A percentile compares a stretch with the other conserved stretches of the same genome.
Evolutionary conservation across 2,329 filamentous ascomycete species (phyloP).

Genomic region (Cercospora berteroae): DNA sequence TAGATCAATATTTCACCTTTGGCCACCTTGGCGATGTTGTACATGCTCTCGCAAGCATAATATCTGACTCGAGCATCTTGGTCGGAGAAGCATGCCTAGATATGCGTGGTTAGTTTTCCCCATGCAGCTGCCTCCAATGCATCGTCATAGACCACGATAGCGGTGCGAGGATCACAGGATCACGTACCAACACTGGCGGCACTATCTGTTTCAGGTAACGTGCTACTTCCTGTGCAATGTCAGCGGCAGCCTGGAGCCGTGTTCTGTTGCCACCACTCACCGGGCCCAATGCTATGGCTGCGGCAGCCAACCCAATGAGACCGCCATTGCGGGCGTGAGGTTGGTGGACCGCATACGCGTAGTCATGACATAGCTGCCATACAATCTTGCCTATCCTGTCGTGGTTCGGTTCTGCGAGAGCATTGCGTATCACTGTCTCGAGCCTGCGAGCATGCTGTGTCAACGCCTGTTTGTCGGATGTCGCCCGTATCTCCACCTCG

Average conservation of each 20-base stretch:
- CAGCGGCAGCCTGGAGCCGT: not conserved
- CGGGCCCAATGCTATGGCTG: conserved; percentile 88
- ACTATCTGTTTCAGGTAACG: conserved; percentile 92
- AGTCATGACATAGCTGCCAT: conserved; percentile 95
- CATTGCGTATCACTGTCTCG: conserved; percentile 84
- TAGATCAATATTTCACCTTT: conserved; percentile 96
- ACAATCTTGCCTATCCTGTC: conserved; percentile 82
- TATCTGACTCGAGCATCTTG: conserved; percentile 97
- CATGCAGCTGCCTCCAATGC: not conserved
- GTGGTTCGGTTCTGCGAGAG: conserved; percentile 72
- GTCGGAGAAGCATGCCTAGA: conserved; percentile 82
- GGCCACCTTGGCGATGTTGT: conserved; percentile 98
- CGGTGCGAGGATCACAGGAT: not conserved
- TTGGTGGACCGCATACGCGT: conserved; percentile 94
- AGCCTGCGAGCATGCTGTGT: conserved; percentile 57
- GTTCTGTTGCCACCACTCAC: conserved; percentile 56
- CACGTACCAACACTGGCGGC: conserved; percentile 69
- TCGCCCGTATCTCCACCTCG: conserved; percentile 17
- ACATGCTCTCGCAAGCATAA: conserved; percentile 99
- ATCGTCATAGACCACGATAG: not conserved
- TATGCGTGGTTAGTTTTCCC: not conserved
- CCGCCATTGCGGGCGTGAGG: conserved; percentile 95
- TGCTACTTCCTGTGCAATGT: conserved; percentile 69
- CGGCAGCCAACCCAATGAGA: conserved; percentile 89
- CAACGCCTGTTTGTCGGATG: conserved; percentile 18